A percentile compares a stretch with the other conserved stretches of the same genome.
Evolutionary conservation across 2,329 filamentous ascomycete genomes (phyloP).

Genomic region (Alternaria sp.): DNA sequence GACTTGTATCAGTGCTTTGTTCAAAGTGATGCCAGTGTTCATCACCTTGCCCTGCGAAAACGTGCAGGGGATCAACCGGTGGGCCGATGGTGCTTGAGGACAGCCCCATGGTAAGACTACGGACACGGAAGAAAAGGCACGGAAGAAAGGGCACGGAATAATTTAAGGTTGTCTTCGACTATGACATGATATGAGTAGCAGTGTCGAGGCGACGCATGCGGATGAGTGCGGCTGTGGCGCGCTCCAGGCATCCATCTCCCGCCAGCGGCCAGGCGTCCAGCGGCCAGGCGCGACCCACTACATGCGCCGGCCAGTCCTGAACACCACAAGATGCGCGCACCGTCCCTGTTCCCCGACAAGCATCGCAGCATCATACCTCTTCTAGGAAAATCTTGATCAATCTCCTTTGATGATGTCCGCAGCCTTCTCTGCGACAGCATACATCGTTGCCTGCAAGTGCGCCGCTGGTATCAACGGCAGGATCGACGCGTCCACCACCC

Average conservation of each 20-base stretch:
- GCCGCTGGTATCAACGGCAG: conserved; percentile 24
- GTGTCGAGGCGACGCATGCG: too few species aligned
- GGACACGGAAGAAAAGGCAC: neutral
- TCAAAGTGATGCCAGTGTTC: neutral
- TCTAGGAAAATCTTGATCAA: neutral
- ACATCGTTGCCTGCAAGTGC: conserved; percentile 33
- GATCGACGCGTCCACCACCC: conserved; percentile 32
- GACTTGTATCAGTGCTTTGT: neutral
- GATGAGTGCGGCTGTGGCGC: too few species aligned
- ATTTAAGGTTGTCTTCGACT: neutral
- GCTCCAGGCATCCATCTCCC: too few species aligned
- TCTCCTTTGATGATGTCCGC: conserved; percentile 33
- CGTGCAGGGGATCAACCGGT: neutral
- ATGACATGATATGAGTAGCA: neutral
- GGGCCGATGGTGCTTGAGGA: neutral
- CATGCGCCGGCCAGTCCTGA: too few species aligned
- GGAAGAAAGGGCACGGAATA: neutral
- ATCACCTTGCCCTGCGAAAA: neutral
- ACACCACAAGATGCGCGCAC: too few species aligned
- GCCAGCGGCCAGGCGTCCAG: too few species aligned
- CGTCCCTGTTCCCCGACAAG: neutral
- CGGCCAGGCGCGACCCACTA: too few species aligned
- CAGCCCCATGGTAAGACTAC: neutral
- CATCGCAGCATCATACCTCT: too few species aligned
- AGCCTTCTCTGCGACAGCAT: conserved; percentile 35